Percentiles rank a stretch among this genome's conserved stretches.
Conservation (phyloP, 306 rosid species). For the Adenanthera pavonina region DNA sequence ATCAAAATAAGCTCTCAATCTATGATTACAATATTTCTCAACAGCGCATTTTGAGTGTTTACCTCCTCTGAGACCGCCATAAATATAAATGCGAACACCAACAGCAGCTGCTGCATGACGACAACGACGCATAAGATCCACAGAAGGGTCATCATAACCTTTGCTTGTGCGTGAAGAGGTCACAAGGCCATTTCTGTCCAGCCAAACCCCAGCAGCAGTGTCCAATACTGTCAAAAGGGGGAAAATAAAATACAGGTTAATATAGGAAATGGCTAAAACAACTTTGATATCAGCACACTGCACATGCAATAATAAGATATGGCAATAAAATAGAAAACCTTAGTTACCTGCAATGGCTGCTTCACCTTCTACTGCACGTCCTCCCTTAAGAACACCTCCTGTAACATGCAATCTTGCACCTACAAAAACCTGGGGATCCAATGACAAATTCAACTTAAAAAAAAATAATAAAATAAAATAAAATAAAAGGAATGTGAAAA, state of each 20-base stretch:
- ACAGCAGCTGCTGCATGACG: conserved; percentile 98
- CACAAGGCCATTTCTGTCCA: conserved; percentile 92
- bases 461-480: conserved; percentile 31
- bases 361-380: conserved; percentile 97
- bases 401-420: conserved; percentile 99
- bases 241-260: conserved; percentile 16
- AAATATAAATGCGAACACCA: conserved; percentile 77
- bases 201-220: conserved; percentile 99
- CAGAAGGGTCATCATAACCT: conserved; percentile 84
- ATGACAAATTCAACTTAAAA: conserved; percentile 23
- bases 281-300: conserved; percentile 9
- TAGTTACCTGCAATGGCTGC: conserved; percentile 82
- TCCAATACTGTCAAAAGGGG: conserved; percentile 75
- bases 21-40: conserved; percentile 30
- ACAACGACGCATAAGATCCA: conserved; percentile 98
- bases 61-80: conserved; percentile 99
- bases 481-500: conserved; percentile 19
- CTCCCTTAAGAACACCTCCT: conserved; percentile 95
- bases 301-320: conserved; percentile 1
- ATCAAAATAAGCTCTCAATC: conserved; percentile 27
- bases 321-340: conserved; percentile 29
- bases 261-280: conserved; percentile 18
- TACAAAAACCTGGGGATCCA: conserved; percentile 83
- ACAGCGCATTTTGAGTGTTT: conserved; percentile 35
- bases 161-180: conserved; percentile 80